phyloP scores from a whole-genome alignment of 2,329 filamentous ascomycete genomes.

The Diaporthe eres region DNA sequence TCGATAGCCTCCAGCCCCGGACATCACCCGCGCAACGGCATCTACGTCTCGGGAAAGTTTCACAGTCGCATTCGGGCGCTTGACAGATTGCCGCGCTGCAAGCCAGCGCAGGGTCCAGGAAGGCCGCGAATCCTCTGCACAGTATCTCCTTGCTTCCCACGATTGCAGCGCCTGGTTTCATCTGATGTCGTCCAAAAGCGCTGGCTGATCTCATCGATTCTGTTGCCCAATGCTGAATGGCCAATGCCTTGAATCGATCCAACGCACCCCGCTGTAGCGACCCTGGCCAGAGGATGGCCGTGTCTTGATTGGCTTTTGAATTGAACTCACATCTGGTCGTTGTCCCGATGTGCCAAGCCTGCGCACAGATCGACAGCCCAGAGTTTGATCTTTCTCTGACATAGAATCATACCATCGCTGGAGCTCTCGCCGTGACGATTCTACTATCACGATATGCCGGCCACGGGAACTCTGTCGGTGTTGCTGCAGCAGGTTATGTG shows the following conservation, averaged over 20 bases:
- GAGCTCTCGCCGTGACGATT: neutral
- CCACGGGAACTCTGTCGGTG: neutral
- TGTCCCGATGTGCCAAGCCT: slow-evolving; percentile 15
- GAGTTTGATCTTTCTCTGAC: slow-evolving; percentile 15
- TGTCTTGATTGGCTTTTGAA: slow-evolving; percentile 9
- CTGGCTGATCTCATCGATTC: neutral
- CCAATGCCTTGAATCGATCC: neutral
- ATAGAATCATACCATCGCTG: neutral
- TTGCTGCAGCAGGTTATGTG: neutral
- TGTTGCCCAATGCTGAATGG: neutral
- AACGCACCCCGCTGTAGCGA: neutral
- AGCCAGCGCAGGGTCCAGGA: neutral
- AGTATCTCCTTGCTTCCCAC: neutral
- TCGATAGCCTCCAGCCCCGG: slow-evolving; percentile 18
- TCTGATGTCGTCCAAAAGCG: neutral
- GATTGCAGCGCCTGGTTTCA: neutral
- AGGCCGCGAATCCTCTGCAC: slow-evolving; percentile 7
- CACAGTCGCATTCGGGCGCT: slow-evolving; percentile 31
- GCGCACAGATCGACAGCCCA: slow-evolving; percentile 19
- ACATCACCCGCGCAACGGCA: slow-evolving; percentile 18
- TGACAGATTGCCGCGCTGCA: slow-evolving; percentile 33
- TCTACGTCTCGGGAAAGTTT: slow-evolving; percentile 31
- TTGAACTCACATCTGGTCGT: neutral
- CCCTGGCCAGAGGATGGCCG: neutral
- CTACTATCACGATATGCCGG: neutral